Base-by-base conservation (phyloP, 2,329 filamentous ascomycete genomes). In the Thelonectria olida region DNA sequence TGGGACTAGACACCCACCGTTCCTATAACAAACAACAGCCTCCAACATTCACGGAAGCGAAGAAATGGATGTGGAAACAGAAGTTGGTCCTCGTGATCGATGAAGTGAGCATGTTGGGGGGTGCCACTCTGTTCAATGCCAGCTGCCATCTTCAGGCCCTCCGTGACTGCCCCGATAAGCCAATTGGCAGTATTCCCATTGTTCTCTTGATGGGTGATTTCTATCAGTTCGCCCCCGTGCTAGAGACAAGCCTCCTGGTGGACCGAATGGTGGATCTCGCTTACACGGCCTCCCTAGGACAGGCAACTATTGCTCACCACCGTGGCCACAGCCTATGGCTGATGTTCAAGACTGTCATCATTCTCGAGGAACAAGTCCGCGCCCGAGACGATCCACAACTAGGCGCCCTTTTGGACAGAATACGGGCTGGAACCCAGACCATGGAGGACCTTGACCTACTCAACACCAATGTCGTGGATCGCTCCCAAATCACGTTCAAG, bases 201-300 rank as follows among this genome's bases (percentile, higher is more conserved):
- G 36, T 58, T 39, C 60, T 62, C 45, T 25, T 62, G 20, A 62
- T 62, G 38, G 50, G 60, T 20, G 60, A 62, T 44, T 59, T 62
- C 20, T 55, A 62, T 52, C 44, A 62, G 19, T 58, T 62, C 17
- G 44, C 60, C 48, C 50, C 45, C 1, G 44, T 62, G 17, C 53
- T 41, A 2, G 44, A 62, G 54, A 62, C 31, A 42, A 55, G 60
- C 44, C 60, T 62, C 31, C 17, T 58, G 19, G 54, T 62, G 41
- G 34, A 54, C 48, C 48, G 22, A 17, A 62, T 12, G 7, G 9
- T 31, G 28, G 28, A 31, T 31, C 28, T 12, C 28, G 4, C 7
- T 12, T 4, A 10, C 54, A n/a, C n/a, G n/a, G 5, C 58, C 36
- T 45, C 50, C 17, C 15, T 42, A 17, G 45, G 54, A 20, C 54